Evolutionary conservation across 352 stramenopile genomes (phyloP).

Genomic region (Globisporangium cystogenes): DNA sequence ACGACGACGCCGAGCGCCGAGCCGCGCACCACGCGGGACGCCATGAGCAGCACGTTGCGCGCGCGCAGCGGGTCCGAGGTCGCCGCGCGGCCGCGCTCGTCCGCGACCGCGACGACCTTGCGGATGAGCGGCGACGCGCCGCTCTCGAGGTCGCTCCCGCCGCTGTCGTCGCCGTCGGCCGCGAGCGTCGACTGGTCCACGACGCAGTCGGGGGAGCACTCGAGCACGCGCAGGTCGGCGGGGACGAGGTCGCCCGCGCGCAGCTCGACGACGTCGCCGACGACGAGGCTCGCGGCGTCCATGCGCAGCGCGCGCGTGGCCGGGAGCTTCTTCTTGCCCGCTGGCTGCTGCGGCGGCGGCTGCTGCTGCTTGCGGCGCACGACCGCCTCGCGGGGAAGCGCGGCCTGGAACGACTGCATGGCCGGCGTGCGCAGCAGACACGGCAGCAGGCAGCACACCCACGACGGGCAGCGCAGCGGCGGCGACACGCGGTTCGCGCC

Average conservation of each 20-base stretch:
- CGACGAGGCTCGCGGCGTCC: conserved; percentile 87
- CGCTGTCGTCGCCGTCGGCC: conserved; percentile 22
- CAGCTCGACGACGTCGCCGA: conserved; percentile 91
- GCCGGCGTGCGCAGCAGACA: conserved; percentile 89
- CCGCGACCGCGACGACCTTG: conserved; percentile 31
- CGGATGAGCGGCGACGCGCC: conserved; percentile 13
- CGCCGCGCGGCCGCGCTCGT: conserved; percentile 6
- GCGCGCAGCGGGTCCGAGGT: conserved; percentile 32
- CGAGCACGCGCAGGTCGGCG: conserved; percentile 81
- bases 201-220: conserved; percentile 73
- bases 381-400: conserved; percentile 87
- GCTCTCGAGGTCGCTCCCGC: conserved; percentile 14
- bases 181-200: conserved; percentile 56
- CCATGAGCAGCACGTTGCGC: conserved; percentile 72
- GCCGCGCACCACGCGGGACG: conserved; percentile 44
- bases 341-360: too few relatives aligned
- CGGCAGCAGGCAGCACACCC: conserved; percentile 92
- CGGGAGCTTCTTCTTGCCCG: conserved; percentile 15
- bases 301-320: conserved; percentile 83
- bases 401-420: conserved; percentile 87
- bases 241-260: conserved; percentile 85
- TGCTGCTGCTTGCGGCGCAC: conserved; percentile 49
- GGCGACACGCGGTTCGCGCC: conserved; percentile 88
- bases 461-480: conserved; percentile 91
- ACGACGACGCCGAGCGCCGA: conserved; percentile 61